A percentile compares a stretch with the other conserved stretches of the same genome.
These are phyloP conservation scores for Fragaria vesca DNA, from an alignment of 306 rosid species.

Conservation along the genomic window DNA sequence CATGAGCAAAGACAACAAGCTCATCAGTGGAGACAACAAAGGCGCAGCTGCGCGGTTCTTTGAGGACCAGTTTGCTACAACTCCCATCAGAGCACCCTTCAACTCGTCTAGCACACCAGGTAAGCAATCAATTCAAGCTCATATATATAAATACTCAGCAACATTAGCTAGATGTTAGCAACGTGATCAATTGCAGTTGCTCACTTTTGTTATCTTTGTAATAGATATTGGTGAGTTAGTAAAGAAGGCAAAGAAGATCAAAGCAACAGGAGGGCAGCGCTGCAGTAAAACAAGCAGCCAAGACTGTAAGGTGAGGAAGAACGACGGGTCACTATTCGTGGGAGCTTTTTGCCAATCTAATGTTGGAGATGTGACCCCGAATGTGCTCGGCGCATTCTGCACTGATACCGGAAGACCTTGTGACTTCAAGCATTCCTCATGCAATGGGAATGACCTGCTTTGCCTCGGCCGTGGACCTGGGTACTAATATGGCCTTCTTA, in stretches of 20 bases:
- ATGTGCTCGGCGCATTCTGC: constrained; percentile 83
- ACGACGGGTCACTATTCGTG: constrained; percentile 61
- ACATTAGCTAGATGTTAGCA: neutral
- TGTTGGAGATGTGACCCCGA: constrained; percentile 87
- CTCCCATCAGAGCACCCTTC: constrained; percentile 11
- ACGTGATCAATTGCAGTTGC: too few species aligned
- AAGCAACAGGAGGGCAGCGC: constrained; percentile 64
- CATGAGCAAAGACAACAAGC: constrained; percentile 78
- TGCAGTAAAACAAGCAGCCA: constrained; percentile 46
- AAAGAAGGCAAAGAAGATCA: constrained; percentile 43
- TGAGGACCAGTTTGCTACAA: constrained; percentile 64
- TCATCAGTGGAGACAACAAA: constrained; percentile 86
- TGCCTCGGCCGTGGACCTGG: constrained; percentile 87
- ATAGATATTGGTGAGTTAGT: constrained; percentile 35
- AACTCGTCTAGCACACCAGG: constrained; percentile 29
- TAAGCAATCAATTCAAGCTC: constrained; percentile 5
- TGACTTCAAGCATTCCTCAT: constrained; percentile 71
- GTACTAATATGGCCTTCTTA: constrained; percentile 23
- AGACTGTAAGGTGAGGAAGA: constrained; percentile 66
- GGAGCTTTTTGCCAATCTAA: constrained; percentile 94
- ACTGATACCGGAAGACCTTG: constrained; percentile 63
- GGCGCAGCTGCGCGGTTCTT: constrained; percentile 81
- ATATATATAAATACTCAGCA: neutral
- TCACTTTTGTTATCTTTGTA: neutral
- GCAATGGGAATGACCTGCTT: constrained; percentile 67